Evolutionary conservation across 306 rosid species (phyloP).

Genomic region (Ochetophila trinervis): DNA sequence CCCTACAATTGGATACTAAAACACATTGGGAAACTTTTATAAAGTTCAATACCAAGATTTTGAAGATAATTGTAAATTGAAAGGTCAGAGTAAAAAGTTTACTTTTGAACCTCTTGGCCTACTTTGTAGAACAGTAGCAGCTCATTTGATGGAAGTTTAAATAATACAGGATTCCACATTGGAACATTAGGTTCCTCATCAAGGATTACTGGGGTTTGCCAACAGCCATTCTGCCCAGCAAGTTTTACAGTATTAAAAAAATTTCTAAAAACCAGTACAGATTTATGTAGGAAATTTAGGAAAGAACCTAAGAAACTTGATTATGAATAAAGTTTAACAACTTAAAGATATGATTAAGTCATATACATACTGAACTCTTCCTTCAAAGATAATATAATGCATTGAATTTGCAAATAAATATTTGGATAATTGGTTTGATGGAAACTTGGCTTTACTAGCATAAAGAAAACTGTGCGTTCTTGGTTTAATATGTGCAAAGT

Average conservation of each 20-base stretch:
- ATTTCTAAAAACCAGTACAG: constrained; percentile 14
- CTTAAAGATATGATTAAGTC: not conserved
- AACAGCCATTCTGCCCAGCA: constrained; percentile 56
- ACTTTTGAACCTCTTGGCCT: constrained; percentile 88
- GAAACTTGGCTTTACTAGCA: not conserved
- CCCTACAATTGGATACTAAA: no score
- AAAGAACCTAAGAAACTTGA: not conserved
- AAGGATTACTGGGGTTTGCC: constrained; percentile 65
- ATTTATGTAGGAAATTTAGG: not conserved
- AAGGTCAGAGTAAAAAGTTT: constrained; percentile 18
- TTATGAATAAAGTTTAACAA: not conserved
- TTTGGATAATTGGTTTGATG: not conserved
- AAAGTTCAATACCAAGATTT: not conserved
- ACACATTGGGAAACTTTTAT: not conserved
- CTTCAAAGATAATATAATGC: no score
- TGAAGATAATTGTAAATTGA: not conserved
- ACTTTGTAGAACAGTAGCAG: constrained; percentile 79
- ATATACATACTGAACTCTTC: not conserved
- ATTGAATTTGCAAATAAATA: not conserved
- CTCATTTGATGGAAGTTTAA: constrained; percentile 82
- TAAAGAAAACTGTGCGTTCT: not conserved
- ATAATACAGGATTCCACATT: constrained; percentile 93
- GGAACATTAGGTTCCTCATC: constrained; percentile 77
- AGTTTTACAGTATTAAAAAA: constrained; percentile 26
- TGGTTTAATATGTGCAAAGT: not conserved